Conservation (phyloP, 768 basidiomycete species). For the Krasilnikovozyma curviuscula region DNA sequence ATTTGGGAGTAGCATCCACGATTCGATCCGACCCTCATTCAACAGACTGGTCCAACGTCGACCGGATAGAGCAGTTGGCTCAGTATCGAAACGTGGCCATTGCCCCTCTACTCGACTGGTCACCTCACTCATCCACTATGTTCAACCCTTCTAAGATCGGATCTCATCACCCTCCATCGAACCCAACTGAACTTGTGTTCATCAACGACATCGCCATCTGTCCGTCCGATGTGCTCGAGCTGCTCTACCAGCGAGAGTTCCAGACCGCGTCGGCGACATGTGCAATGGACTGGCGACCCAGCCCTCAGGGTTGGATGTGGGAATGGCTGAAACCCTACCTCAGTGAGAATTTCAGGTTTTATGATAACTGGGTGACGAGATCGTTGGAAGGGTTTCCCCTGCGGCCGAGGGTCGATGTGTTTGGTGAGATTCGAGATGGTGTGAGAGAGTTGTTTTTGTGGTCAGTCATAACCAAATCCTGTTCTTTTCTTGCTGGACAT, state of each 20-base stretch:
- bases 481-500: no score
- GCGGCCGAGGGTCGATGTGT: constrained; percentile 10
- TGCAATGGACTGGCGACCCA: constrained; percentile 8
- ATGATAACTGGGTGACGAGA: constrained; percentile 12
- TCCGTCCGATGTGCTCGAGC: constrained; percentile 10
- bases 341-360: constrained; percentile 9
- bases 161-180: no score
- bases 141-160: neutral
- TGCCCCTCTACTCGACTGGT: constrained; percentile 4
- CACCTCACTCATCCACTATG: neutral
- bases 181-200: constrained; percentile 10
- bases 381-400: constrained; percentile 11
- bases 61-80: constrained; percentile 11
- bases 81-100: constrained; percentile 11
- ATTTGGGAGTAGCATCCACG: constrained; percentile 3
- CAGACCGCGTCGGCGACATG: constrained; percentile 11
- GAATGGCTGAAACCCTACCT: constrained; percentile 1
- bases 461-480: no score
- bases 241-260: constrained; percentile 10
- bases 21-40: constrained; percentile 6
- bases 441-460: constrained; percentile 12
- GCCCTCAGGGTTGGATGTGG: constrained; percentile 5
- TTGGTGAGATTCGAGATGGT: constrained; percentile 10
- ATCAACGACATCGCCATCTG: constrained; percentile 12
- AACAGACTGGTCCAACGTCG: constrained; percentile 10